Percentiles rank a stretch among this genome's conserved stretches.
phyloP scores from a whole-genome alignment of 306 rosid genomes.

The Malus fusca region DNA sequence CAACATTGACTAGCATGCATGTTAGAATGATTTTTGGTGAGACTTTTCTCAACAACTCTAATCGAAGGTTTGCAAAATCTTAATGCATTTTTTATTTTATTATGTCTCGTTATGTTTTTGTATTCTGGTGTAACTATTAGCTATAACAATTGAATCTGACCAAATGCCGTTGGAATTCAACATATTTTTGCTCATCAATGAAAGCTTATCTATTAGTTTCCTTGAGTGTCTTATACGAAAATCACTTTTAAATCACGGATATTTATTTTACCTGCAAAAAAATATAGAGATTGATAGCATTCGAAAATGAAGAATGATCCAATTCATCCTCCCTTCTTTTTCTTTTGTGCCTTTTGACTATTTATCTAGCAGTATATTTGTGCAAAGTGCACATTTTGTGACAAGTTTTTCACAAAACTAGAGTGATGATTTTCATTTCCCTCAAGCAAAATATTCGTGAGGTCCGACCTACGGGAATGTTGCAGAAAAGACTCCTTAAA shows the following conservation, averaged over 20 bases:
- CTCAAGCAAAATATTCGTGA: background rate
- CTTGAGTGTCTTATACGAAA: background rate
- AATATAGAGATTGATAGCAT: background rate
- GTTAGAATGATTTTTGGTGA: no score
- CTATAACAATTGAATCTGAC: no score
- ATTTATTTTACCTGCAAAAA: background rate
- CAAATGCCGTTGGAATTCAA: background rate
- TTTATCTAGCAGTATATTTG: background rate
- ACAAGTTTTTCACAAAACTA: background rate
- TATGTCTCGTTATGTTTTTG: background rate
- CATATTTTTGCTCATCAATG: background rate
- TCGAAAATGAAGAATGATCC: background rate
- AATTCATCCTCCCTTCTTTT: background rate
- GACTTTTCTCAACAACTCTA: no score
- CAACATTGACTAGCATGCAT: no score
- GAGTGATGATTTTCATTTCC: background rate
- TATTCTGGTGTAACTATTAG: no score
- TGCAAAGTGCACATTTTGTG: background rate
- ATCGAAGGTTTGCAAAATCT: background rate
- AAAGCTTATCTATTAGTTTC: background rate
- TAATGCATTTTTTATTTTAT: no score
- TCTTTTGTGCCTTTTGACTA: background rate
- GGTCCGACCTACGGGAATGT: background rate
- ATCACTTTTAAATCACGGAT: background rate
- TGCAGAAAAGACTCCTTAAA: background rate